Percentiles rank a stretch among this genome's conserved stretches.
These are phyloP conservation scores for Phlebopus sp. DNA, from an alignment of 1,284 basidiomycete genomes.

Conservation along the genomic window DNA sequence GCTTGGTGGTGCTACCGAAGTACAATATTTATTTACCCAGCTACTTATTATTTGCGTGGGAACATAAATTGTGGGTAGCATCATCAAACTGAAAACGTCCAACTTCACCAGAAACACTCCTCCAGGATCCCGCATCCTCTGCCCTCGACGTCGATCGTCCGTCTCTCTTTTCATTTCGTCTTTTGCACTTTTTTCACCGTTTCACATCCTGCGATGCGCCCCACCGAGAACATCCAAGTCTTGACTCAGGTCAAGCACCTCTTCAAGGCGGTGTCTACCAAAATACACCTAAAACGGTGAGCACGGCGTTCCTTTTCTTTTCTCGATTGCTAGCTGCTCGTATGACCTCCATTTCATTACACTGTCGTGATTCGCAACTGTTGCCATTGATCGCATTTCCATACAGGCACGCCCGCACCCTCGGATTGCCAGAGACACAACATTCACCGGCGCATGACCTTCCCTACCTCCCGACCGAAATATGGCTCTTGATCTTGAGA, in stretches of 20 bases:
- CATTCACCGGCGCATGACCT: slow-evolving; percentile 33
- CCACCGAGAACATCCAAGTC: slow-evolving; percentile 8
- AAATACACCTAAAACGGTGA: slow-evolving; percentile 18
- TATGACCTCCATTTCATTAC: background rate
- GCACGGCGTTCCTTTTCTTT: slow-evolving; percentile 1
- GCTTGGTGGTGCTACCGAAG: no score
- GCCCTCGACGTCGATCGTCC: slow-evolving; percentile 4
- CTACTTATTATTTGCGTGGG: no score
- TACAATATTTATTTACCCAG: no score
- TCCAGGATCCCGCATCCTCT: background rate
- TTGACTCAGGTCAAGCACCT: slow-evolving; percentile 16
- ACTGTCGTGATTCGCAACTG: background rate
- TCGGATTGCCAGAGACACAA: slow-evolving; percentile 10
- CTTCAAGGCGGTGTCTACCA: slow-evolving; percentile 15
- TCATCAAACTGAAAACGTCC: background rate
- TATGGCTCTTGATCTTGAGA: slow-evolving; percentile 59
- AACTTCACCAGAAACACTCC: background rate
- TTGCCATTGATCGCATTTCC: slow-evolving; percentile 6
- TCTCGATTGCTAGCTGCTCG: background rate
- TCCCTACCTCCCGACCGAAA: slow-evolving; percentile 52
- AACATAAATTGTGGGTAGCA: no score
- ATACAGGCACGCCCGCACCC: slow-evolving; percentile 10
- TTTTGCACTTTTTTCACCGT: background rate
- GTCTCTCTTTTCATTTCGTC: slow-evolving; percentile 2
- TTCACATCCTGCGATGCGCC: slow-evolving; percentile 12